Base-by-base conservation (phyloP, 78 protist species). In the Neovahlkampfia damariscottae region DNA sequence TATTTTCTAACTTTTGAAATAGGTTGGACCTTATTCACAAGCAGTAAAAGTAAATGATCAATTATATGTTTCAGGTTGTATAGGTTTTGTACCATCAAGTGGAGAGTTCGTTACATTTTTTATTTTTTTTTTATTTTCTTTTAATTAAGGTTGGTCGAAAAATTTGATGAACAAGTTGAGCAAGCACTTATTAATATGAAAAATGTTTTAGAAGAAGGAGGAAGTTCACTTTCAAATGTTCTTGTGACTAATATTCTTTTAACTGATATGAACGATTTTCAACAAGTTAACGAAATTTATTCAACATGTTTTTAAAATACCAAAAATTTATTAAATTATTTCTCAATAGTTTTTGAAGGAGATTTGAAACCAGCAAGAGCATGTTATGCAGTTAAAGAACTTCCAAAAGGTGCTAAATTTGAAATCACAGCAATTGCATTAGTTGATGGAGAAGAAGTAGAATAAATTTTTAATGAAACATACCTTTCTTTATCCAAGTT, bases 281-380 rank as follows among this genome's bases (percentile, higher is more conserved):
- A 67, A 2, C 59, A 76, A 70, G 41, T 86, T 31, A 83, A 86
- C 79, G 86, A 66, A 50, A 78, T 82, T 28, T 86, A 86, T 66
- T 72, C 82, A n/a, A n/a, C n/a, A n/a, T n/a, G n/a, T n/a, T n/a
- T n/a, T n/a, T n/a, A n/a, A n/a, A n/a, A n/a, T n/a, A n/a, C n/a
- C n/a, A n/a, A n/a, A n/a, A n/a, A n/a, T n/a, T n/a, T n/a, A n/a
- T n/a, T 34, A 3, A 79, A 72, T 87, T 41, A 7, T 84, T 84
- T 27, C 70, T 70, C 19, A 71, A 35, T 10, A 19, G 8, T 35
- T 39, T 36, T 7, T n/a, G n/a, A n/a, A n/a, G n/a, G n/a, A n/a
- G n/a, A n/a, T n/a, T n/a, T n/a, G n/a, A n/a, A n/a, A n/a, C 88
- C 88, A 27, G 88, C 88, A 4, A 69, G 88, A 10, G 40, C 78